Evolutionary conservation across 2,329 filamentous ascomycete species (phyloP).

Genomic region (Leptographium lundbergii): DNA sequence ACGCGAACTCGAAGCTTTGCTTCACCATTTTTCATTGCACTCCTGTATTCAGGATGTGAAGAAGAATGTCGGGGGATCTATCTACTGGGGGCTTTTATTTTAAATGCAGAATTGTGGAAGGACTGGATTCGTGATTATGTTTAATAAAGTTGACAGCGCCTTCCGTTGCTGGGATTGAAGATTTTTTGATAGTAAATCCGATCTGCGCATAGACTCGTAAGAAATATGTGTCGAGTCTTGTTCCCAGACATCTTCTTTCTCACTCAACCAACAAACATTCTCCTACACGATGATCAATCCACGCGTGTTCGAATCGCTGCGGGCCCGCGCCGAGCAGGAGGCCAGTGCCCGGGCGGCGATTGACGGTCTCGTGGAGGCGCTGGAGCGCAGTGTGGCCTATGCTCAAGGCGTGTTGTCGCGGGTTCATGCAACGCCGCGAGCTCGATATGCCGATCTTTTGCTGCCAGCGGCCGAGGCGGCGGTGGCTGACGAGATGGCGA

Average conservation of each 20-base stretch:
- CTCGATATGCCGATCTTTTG: conserved; percentile 32
- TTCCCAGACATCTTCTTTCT: neutral
- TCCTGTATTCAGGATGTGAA: conserved; percentile 37
- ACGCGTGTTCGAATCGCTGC: conserved; percentile 75
- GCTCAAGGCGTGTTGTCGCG: conserved; percentile 75
- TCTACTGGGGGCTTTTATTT: too few relatives aligned
- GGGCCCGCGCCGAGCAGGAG: conserved; percentile 84
- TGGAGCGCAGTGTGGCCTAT: conserved; percentile 73
- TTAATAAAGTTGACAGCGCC: too few relatives aligned
- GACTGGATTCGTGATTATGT: too few relatives aligned
- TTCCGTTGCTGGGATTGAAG: too few relatives aligned
- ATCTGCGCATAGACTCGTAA: too few relatives aligned
- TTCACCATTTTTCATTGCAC: conserved; percentile 44
- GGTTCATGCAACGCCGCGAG: conserved; percentile 73
- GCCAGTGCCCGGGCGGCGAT: conserved; percentile 70
- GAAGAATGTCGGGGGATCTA: conserved; percentile 29
- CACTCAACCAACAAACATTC: neutral
- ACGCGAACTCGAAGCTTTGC: conserved; percentile 39
- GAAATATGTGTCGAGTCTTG: too few relatives aligned
- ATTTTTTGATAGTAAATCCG: too few relatives aligned
- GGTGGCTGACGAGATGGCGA: conserved; percentile 60
- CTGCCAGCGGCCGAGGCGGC: conserved; percentile 57
- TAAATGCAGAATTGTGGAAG: too few relatives aligned
- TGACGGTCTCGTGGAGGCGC: conserved; percentile 63
- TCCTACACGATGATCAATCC: conserved; percentile 53